Evolutionary conservation across 1,284 basidiomycete genomes (phyloP), one percentile per base, ranked within the genome.

Genomic region (Exobasidium cylindrosporum): DNA sequence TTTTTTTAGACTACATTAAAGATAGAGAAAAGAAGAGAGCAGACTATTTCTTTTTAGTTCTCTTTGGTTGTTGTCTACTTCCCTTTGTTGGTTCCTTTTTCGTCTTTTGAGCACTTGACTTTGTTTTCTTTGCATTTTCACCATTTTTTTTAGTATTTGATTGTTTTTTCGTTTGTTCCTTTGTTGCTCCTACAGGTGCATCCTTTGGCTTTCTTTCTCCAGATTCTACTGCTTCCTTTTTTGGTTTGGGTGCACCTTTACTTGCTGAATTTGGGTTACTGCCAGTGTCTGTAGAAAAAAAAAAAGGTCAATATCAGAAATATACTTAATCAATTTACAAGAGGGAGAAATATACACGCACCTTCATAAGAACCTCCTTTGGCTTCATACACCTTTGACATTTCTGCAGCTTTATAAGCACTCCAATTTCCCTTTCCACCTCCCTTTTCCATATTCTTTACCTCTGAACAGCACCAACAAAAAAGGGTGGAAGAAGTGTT

Each of bases 201-300:
- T 23, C 54, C 17, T 35, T 35, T 3, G 31, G n/a, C 29, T 55
- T 57, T 26, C 55, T 13, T 31, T 57, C 32, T 3, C 32, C 69
- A 6, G 58, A 66, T 21, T 66, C 54, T n/a, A 66, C 44, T 11
- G 67, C 65, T 43, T 61, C 76, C 77, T 40, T 76, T 72, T 82
- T 82, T 54, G 78, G 78, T 57, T 79, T 62, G 4, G 82, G 82
- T 4, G 67, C 68, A 4, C 81, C 81, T 52, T 80, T 81, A 65
- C 80, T 74, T 4, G 81, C 77, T 64, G 81, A 71, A 65, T 82
- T 82, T 70, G 81, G 80, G 47, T 81, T 81, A 62, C 81, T 80
- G 7, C 79, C 74, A 32, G 78, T 73, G 60, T 82, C 35, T 40
- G 17, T n/a, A n/a, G n/a, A n/a, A n/a, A n/a, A n/a, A n/a, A n/a